phyloP scores from a whole-genome alignment of 306 rosid genomes.

The Cajanus cajan region DNA sequence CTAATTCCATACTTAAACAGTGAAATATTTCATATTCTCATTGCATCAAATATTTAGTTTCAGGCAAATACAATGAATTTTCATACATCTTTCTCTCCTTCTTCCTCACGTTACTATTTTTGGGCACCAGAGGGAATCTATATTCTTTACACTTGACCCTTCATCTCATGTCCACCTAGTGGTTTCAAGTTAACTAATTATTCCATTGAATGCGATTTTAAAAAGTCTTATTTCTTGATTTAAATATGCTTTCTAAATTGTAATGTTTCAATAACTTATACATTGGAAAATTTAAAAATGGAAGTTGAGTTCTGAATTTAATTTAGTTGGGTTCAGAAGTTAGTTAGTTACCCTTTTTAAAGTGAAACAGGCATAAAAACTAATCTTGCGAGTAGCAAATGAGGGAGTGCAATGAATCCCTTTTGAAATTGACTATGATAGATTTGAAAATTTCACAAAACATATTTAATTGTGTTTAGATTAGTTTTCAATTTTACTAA shows the following conservation, averaged over 20 bases:
- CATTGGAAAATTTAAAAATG: neutral
- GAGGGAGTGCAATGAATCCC: neutral
- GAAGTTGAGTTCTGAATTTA: slow-evolving; percentile 2
- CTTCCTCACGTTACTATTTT: slow-evolving; percentile 5
- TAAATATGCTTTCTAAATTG: no score
- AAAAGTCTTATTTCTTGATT: neutral
- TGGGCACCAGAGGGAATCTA: neutral
- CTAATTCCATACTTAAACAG: neutral
- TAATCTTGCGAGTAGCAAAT: neutral
- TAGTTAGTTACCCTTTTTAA: neutral
- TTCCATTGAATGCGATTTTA: neutral
- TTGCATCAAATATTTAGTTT: neutral
- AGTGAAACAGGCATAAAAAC: neutral
- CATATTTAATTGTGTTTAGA: no score
- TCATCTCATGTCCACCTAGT: neutral
- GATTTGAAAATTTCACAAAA: neutral
- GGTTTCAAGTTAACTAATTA: neutral
- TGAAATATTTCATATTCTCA: neutral
- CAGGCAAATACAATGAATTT: slow-evolving; percentile 22
- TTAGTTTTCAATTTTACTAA: no score
- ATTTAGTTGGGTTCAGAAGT: neutral
- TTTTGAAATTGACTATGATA: no score
- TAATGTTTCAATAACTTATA: neutral
- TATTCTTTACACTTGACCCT: neutral
- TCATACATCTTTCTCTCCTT: neutral